Evolutionary conservation across 306 rosid genomes (phyloP).

Genomic region (Ziziphus jujuba): DNA sequence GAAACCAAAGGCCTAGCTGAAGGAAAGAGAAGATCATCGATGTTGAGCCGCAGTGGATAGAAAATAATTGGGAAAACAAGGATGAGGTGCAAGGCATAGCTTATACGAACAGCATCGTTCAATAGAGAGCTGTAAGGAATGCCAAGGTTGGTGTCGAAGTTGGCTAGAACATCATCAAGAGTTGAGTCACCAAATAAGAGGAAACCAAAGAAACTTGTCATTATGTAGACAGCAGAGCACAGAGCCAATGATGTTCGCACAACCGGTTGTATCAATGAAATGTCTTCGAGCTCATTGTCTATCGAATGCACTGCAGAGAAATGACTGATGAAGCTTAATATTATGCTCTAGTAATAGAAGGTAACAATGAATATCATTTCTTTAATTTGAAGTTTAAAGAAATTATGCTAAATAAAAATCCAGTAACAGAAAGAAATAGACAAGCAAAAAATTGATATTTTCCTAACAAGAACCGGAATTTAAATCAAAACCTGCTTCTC

Average conservation of each 20-base stretch:
- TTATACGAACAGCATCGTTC: conserved; percentile 58
- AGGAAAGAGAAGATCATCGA: conserved; percentile 53
- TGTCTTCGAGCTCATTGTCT: conserved; percentile 55
- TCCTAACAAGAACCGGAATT: no score
- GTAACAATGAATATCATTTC: not conserved
- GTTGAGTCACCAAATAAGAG: conserved; percentile 69
- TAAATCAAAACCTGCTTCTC: no score
- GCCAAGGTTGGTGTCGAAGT: conserved; percentile 64
- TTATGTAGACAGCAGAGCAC: conserved; percentile 52
- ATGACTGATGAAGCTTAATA: conserved; percentile 12
- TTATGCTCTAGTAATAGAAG: conserved; percentile 9
- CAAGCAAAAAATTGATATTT: not conserved
- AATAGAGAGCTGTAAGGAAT: conserved; percentile 58
- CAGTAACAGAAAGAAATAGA: no score
- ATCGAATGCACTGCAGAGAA: conserved; percentile 58
- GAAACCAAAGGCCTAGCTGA: conserved; percentile 43
- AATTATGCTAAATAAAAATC: no score
- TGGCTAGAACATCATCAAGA: conserved; percentile 65
- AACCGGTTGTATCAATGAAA: conserved; percentile 52
- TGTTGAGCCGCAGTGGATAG: conserved; percentile 57
- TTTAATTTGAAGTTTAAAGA: no score
- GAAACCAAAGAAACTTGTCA: conserved; percentile 61
- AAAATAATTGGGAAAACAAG: conserved; percentile 71
- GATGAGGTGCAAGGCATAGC: conserved; percentile 70
- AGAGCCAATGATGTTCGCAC: conserved; percentile 52